Evolutionary conservation across 1,284 basidiomycete genomes (phyloP).

Genomic region (Ceratobasidium theobromae): DNA sequence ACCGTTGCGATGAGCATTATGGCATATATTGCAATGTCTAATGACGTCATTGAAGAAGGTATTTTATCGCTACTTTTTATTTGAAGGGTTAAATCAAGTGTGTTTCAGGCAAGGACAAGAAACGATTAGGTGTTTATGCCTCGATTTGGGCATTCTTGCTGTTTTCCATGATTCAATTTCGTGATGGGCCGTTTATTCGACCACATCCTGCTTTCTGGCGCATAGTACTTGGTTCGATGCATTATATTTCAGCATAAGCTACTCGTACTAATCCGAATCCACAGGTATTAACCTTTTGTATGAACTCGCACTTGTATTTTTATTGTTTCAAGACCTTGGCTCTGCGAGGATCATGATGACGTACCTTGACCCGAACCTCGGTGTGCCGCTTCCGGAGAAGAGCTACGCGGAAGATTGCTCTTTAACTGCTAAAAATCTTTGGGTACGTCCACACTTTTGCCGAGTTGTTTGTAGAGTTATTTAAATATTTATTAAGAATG

Average conservation of each 20-base stretch:
- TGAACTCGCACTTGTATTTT: slow-evolving; percentile 74
- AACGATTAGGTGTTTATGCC: slow-evolving; percentile 74
- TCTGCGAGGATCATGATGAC: slow-evolving; percentile 79
- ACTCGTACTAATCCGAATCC: slow-evolving; percentile 57
- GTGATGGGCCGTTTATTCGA: slow-evolving; percentile 77
- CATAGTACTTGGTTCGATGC: slow-evolving; percentile 29
- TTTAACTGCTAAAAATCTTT: slow-evolving; percentile 62
- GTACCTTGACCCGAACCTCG: slow-evolving; percentile 67
- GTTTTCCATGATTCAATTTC: slow-evolving; percentile 82
- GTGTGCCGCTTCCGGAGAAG: slow-evolving; percentile 75
- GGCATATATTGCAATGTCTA: slow-evolving; percentile 75
- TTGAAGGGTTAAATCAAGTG: background rate
- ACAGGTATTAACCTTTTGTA: slow-evolving; percentile 76
- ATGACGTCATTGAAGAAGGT: slow-evolving; percentile 73
- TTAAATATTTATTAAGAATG: slow-evolving; percentile 52
- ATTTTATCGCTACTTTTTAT: background rate
- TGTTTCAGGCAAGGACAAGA: slow-evolving; percentile 58
- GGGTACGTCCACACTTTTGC: slow-evolving; percentile 51
- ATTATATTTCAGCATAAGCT: background rate
- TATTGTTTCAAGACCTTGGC: slow-evolving; percentile 77
- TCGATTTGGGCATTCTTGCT: slow-evolving; percentile 51
- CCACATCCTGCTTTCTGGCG: slow-evolving; percentile 56
- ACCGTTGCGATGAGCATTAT: slow-evolving; percentile 62
- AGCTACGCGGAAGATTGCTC: slow-evolving; percentile 78
- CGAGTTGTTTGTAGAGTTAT: background rate